Evolutionary conservation across 2,329 filamentous ascomycete species (phyloP), one percentile per base, ranked within the genome.

Genomic region (Metarhizium anisopliae): DNA sequence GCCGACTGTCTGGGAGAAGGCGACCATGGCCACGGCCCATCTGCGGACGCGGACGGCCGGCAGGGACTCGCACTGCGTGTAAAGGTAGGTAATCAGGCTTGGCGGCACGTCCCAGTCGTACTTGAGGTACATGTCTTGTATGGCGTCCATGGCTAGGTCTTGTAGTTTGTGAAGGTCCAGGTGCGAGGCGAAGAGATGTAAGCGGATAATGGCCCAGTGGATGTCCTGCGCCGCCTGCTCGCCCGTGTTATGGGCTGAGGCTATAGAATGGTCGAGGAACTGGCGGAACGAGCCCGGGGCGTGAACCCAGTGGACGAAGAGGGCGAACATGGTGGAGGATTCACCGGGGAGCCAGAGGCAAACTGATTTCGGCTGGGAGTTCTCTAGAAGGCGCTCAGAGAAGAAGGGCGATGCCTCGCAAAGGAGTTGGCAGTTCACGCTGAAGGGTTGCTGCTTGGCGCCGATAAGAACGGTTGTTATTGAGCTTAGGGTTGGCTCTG

Each of bases 21-120:
- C 79, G 14, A 81, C 73, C 79, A 83, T 83, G 56, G 81, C 80
- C 6, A 83, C 79, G 54, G 79, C 76, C 81, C 81, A 84, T 59
- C 79, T 77, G 51, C 81, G 77, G 43, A 84, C 70, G 10, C 80
- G 75, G 45, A 78, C 74, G 53, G 79, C 74, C 40, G 75, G 71
- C 32, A 73, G 65, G 13, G 75, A 66, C 52, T 80, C 76, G 64
- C 78, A 80, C 59, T 78, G 73, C n/a, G 68, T 74, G 67, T 83
- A 84, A 11, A 83, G 71, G 58, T 77, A 80, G 54, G 68, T 66
- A 55, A 83, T 68, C 51, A 84, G 74, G 30, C 69, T 68, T 1
- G 78, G 74, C 3, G 76, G 75, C 55, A 83, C 77, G 61, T 82
- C 78, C 79, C 80, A 83, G 71, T 83, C 77, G 63, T 76, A 75